These are phyloP conservation scores for Creolimax fragrantissima DNA, from an alignment of 78 protist genomes.

Conservation along the genomic window DNA sequence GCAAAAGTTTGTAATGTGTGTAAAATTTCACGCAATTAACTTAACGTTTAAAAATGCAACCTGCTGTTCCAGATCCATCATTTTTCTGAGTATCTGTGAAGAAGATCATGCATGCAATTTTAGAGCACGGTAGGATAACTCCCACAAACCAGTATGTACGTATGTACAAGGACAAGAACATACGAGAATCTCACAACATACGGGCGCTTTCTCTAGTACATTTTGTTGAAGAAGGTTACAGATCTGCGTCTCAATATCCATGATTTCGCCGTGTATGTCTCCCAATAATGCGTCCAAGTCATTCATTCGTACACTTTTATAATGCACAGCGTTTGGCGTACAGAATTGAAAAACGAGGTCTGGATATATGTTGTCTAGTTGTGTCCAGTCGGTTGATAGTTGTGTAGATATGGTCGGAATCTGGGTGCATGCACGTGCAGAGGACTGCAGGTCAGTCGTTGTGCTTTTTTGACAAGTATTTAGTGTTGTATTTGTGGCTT, in stretches of 20 bases:
- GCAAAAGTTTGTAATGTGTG: no score
- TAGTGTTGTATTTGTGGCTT: neutral
- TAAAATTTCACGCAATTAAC: no score
- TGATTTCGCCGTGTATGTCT: neutral
- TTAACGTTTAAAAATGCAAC: no score
- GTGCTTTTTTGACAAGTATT: neutral
- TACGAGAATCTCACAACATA: no score
- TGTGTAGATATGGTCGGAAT: neutral
- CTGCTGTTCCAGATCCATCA: no score
- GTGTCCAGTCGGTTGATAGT: neutral
- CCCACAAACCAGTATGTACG: no score
- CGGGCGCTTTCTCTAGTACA: no score
- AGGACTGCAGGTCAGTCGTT: neutral
- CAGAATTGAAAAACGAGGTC: neutral
- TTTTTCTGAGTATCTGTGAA: no score
- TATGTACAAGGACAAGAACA: no score
- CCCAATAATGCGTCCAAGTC: neutral
- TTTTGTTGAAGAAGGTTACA: neutral
- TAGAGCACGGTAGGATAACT: no score
- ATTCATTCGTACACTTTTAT: neutral
- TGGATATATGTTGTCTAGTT: neutral
- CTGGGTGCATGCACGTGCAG: neutral
- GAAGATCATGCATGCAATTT: no score
- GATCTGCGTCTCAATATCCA: neutral
- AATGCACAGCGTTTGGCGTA: neutral